These are phyloP conservation scores for Penicillium ucsense DNA, from an alignment of 495 filamentous ascomycete species.

Conservation along the genomic window DNA sequence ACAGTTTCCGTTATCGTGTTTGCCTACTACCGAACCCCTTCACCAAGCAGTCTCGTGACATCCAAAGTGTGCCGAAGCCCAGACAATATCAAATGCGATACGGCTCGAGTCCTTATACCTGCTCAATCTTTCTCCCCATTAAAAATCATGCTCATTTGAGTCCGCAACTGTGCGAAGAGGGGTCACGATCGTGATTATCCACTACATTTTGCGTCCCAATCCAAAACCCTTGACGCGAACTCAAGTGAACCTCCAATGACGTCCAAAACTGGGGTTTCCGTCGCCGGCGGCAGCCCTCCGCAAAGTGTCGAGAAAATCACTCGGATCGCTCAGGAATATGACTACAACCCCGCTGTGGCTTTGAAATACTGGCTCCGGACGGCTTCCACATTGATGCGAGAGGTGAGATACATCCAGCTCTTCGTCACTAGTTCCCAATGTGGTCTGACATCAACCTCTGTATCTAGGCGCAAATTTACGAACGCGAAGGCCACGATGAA, in stretches of 20 bases:
- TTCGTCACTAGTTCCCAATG: background rate
- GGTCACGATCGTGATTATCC: constrained; percentile 2
- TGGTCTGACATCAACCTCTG: constrained; percentile 1
- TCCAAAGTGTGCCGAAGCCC: too few species aligned
- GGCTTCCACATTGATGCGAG: constrained; percentile 63
- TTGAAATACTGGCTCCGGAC: constrained; percentile 77
- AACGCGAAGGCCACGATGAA: constrained; percentile 73
- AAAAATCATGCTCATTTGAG: constrained; percentile 11
- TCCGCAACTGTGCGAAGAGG: constrained; percentile 7
- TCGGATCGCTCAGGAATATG: constrained; percentile 59
- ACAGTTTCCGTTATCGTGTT: background rate
- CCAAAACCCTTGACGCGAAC: background rate
- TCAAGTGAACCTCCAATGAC: constrained; percentile 14
- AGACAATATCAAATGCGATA: too few species aligned
- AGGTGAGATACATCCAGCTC: constrained; percentile 44
- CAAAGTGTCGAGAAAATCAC: constrained; percentile 66
- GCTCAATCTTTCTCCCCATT: background rate
- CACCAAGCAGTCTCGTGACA: too few species aligned
- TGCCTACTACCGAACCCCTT: background rate
- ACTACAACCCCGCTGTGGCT: constrained; percentile 64
- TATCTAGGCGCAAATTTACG: constrained; percentile 62
- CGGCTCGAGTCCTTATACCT: too few species aligned
- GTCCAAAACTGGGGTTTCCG: constrained; percentile 11
- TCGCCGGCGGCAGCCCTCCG: constrained; percentile 30
- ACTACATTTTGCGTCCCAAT: background rate